phyloP scores from a whole-genome alignment of 2,329 filamentous ascomycete species.

The Colletotrichum theobromicola region DNA sequence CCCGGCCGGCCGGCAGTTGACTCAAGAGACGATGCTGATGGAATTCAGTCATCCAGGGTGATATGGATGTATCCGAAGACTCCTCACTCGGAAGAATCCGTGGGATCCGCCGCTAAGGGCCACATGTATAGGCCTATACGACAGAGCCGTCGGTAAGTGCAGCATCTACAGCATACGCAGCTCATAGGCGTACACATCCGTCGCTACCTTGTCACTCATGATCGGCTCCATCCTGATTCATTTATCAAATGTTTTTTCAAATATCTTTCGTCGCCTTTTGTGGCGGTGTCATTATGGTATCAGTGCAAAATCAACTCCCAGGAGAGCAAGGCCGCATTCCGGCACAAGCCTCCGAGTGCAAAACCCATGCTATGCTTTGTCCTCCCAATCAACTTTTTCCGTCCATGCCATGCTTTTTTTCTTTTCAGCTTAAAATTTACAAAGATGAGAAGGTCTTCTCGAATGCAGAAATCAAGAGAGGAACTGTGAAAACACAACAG shows the following conservation, averaged over 20 bases:
- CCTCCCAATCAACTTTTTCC: not conserved
- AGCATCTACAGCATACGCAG: not conserved
- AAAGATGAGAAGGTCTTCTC: constrained; percentile 71
- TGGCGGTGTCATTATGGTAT: constrained; percentile 12
- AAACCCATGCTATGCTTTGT: constrained; percentile 10
- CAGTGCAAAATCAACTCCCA: not conserved
- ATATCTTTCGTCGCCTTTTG: not conserved
- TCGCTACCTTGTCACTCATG: not conserved
- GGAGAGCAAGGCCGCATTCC: not conserved
- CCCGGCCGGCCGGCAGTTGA: not conserved
- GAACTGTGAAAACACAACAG: not conserved
- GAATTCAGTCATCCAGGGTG: not conserved
- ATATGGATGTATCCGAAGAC: not conserved
- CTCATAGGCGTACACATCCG: not conserved
- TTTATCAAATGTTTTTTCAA: not conserved
- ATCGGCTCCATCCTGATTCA: rapidly evolving
- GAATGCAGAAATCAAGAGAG: constrained; percentile 75
- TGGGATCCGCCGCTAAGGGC: not conserved
- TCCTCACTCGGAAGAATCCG: not conserved
- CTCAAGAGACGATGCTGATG: not conserved
- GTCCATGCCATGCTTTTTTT: not conserved
- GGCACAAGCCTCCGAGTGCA: not conserved
- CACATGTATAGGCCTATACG: not conserved
- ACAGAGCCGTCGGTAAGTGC: not conserved
- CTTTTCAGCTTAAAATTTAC: constrained; percentile 2